phyloP scores from a whole-genome alignment of 345 rosid species.

The Eucalyptus dawsonii region DNA sequence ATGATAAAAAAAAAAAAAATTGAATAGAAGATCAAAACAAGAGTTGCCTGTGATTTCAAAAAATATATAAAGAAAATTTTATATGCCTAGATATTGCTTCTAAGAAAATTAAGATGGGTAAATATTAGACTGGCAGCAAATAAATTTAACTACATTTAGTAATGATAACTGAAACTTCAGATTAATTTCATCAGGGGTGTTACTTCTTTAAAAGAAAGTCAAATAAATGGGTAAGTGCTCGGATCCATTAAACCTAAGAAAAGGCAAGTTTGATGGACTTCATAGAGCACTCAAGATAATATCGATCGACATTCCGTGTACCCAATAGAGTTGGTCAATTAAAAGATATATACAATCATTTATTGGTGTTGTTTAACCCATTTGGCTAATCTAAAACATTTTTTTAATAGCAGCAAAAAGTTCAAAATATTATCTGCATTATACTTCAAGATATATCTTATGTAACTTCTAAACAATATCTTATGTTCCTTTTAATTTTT shows the following conservation, averaged over 20 bases:
- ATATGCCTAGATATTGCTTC: neutral
- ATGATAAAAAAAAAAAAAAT: too few species aligned
- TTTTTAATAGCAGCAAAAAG: too few species aligned
- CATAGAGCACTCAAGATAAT: neutral
- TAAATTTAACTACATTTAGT: too few species aligned
- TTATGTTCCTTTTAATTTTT: too few species aligned
- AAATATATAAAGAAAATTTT: neutral
- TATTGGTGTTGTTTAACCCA: neutral
- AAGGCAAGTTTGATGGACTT: neutral
- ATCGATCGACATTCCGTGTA: too few species aligned
- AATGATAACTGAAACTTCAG: neutral
- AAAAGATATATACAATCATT: neutral
- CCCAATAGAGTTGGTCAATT: neutral
- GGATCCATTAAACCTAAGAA: accelerated
- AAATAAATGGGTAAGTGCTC: neutral
- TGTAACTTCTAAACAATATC: too few species aligned
- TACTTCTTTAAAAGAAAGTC: neutral
- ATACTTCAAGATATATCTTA: neutral
- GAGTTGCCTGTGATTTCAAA: neutral
- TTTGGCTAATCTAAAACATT: neutral
- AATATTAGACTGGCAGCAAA: neutral
- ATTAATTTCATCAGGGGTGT: neutral
- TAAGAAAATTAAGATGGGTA: neutral
- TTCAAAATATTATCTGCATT: too few species aligned
- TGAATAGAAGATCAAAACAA: neutral